A percentile compares a stretch with the other conserved stretches of the same genome.
phyloP scores from a whole-genome alignment of 1,284 basidiomycete species.

The Rhodotorula sp. region DNA sequence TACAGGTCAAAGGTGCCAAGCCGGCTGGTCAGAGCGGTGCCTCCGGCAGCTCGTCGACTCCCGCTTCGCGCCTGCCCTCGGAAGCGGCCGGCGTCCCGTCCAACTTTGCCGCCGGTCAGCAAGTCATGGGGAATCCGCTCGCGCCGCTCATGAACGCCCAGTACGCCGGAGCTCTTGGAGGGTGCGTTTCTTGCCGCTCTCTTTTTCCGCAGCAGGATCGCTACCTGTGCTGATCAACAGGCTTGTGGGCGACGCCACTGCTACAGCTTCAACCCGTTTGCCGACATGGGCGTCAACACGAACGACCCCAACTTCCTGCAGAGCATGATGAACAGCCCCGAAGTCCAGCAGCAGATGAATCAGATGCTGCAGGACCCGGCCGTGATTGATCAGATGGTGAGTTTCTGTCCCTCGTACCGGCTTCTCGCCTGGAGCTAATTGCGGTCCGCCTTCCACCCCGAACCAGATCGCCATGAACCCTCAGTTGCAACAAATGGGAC shows the following conservation, averaged over 20 bases:
- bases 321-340: constrained; percentile 76
- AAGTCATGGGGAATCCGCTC: constrained; percentile 48
- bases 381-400: constrained; percentile 66
- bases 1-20: constrained; percentile 37
- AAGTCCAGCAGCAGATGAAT: constrained; percentile 74
- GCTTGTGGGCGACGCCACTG: not conserved
- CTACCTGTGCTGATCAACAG: not conserved
- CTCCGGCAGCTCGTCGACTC: not conserved
- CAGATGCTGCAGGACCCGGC: constrained; percentile 72
- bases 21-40: constrained; percentile 12
- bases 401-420: constrained; percentile 16
- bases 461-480: constrained; percentile 69
- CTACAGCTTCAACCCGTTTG: constrained; percentile 80
- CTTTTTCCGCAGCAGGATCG: not conserved
- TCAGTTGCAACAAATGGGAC: constrained; percentile 72
- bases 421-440: not conserved
- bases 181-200: not conserved
- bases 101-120: constrained; percentile 49
- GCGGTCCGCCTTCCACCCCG: not conserved
- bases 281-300: constrained; percentile 77
- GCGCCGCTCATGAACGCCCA: constrained; percentile 49
- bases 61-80: constrained; percentile 50
- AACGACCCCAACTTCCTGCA: constrained; percentile 67
- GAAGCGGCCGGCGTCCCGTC: constrained; percentile 72
- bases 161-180: constrained; percentile 41